Evolutionary conservation across 148 eudicot species (phyloP), one percentile per base, ranked within the genome.

Genomic region (Amaranthus cruentus): DNA sequence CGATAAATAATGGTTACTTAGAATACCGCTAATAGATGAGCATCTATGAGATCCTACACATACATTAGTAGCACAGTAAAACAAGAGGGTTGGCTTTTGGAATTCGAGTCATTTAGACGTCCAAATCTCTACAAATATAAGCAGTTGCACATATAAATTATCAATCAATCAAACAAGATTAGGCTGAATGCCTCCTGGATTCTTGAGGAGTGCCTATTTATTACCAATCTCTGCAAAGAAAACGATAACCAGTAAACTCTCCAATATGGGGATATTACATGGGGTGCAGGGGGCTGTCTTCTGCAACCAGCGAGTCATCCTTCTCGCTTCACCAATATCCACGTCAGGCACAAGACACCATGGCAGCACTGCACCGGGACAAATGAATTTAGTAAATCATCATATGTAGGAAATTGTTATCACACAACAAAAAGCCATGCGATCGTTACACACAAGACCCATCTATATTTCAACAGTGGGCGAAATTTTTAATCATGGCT

Each of bases 221-320:
- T 68, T 68, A 51, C 55, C 21, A 59, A 68, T 60, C 51, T 51
- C 59, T n/a, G 4, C 7, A 49, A 43, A 28, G 53, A 46, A 28
- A 67, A 67, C 9, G 7, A 67, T 56, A 58, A 38, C 10, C 42
- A 68, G 15, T 50, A 59, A 50, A 51, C 54, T 51, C 51, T 9
- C 44, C 18, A 61, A 68, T 50, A 28, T 4, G 5, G 78, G 60
- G 57, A 68, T 68, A 62, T 68, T 68, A 75, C 78, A 75, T 42
- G 60, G 55, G 43, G 4, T 18, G 9, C 43, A 38, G 60, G 55
- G 43, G 4, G 47, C 10, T 51, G 49, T 21, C 21, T 28, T 11
- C 66, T 47, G 64, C 62, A 58, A 28, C 47, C 51, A 4, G 13
- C 5, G 66, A 56, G 66, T 68, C 67, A 9, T 51, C 67, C 52